A percentile compares a stretch with the other conserved stretches of the same genome.
Conservation (phyloP, 73 alveolate species). For the Paramecium caudatum region DNA sequence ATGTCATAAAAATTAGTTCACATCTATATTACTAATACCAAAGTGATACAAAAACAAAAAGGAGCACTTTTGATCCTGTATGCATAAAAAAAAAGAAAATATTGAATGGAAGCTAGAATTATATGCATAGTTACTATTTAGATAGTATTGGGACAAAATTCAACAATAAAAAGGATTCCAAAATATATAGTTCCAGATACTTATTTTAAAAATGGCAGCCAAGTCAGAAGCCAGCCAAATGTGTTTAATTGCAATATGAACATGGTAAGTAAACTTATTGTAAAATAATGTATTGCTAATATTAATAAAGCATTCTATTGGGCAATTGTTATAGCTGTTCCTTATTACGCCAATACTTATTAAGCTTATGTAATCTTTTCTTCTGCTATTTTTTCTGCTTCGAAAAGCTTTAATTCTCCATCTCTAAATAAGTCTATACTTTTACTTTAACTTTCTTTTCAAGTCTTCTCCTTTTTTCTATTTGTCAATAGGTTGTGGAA, state of each 20-base stretch:
- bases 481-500: too few species aligned
- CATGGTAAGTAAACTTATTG: conserved; percentile 17
- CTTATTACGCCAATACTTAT: conserved; percentile 32
- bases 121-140: background rate
- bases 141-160: conserved; percentile 22
- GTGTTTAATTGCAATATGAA: background rate
- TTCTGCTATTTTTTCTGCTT: conserved; percentile 23
- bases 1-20: background rate
- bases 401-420: conserved; percentile 12
- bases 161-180: background rate
- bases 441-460: too few species aligned
- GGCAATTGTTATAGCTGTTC: conserved; percentile 27
- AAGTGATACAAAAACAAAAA: conserved; percentile 22
- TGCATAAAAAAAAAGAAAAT: background rate
- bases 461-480: too few species aligned
- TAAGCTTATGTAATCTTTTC: background rate
- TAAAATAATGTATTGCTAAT: background rate
- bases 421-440: too few species aligned
- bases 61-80: conserved; percentile 35
- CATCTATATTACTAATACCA: conserved; percentile 22
- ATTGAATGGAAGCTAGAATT: conserved; percentile 29
- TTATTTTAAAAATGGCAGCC: conserved; percentile 61
- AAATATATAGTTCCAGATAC: background rate
- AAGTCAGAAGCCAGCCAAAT: conserved; percentile 37
- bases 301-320: background rate